Conservation (phyloP, 2,329 filamentous ascomycete species). For the Tolypocladium ophioglossoides region DNA sequence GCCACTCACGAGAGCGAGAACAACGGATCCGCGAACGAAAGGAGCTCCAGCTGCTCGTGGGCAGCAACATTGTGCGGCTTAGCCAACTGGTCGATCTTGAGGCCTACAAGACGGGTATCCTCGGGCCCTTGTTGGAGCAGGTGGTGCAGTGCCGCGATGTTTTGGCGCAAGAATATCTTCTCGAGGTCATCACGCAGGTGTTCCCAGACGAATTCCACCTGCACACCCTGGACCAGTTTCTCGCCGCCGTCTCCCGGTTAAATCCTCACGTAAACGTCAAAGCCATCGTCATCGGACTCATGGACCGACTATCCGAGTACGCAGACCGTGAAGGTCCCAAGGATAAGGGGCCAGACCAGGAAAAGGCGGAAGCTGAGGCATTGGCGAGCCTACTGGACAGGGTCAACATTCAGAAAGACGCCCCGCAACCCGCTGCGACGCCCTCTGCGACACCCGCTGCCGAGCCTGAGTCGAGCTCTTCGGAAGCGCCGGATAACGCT, state of each 20-base stretch:
- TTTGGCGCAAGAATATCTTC: constrained; percentile 88
- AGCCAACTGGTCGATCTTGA: constrained; percentile 94
- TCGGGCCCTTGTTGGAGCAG: constrained; percentile 85
- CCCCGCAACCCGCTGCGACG: constrained; percentile 6
- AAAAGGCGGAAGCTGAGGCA: constrained; percentile 76
- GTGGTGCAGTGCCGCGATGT: constrained; percentile 97
- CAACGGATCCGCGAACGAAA: constrained; percentile 89
- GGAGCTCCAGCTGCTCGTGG: constrained; percentile 89
- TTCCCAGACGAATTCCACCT: constrained; percentile 98
- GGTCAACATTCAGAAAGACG: constrained; percentile 56
- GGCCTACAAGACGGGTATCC: constrained; percentile 81
- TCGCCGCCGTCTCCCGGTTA: constrained; percentile 82
- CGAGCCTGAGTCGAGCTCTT: constrained; percentile 22
- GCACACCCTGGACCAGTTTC: constrained; percentile 89
- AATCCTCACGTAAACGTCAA: constrained; percentile 98
- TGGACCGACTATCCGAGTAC: constrained; percentile 92
- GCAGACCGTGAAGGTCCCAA: constrained; percentile 78
- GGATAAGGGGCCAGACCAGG: constrained; percentile 58
- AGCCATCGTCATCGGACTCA: constrained; percentile 92
- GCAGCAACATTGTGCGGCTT: constrained; percentile 88
- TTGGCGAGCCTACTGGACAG: constrained; percentile 68
- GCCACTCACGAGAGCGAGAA: constrained; percentile 88
- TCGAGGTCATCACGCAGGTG: constrained; percentile 97
- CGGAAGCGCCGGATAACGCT: constrained; percentile 14
- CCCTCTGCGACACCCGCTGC: too few relatives aligned